Conservation (phyloP, 495 filamentous ascomycete species). For the Neurospora sp. region DNA sequence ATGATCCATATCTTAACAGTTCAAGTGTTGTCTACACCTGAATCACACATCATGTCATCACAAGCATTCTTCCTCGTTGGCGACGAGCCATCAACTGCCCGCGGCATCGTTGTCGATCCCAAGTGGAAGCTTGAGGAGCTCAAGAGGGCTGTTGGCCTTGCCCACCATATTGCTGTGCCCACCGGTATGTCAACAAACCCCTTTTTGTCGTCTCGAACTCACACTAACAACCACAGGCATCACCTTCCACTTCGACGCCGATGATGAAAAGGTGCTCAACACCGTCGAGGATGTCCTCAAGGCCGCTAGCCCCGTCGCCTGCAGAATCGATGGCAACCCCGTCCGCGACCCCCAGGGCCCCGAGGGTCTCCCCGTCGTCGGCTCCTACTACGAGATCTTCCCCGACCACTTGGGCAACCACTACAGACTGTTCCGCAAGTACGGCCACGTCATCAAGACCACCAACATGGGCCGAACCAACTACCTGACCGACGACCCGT, state of each 20-base stretch:
- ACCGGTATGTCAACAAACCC: conserved; percentile 5
- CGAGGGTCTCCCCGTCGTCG: conserved; percentile 36
- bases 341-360: conserved; percentile 37
- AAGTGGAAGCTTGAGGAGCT: conserved; percentile 21
- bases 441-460: conserved; percentile 45
- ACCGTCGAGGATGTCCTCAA: conserved; percentile 22
- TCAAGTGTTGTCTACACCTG: neutral
- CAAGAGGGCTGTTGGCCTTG: conserved; percentile 16
- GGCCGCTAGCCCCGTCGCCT: conserved; percentile 21
- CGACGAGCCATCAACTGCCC: conserved; percentile 27
- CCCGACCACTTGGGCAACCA: conserved; percentile 52
- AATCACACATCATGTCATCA: conserved; percentile 19
- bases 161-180: conserved; percentile 31
- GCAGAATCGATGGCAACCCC: conserved; percentile 34
- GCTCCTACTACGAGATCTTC: conserved; percentile 45
- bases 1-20: neutral
- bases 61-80: conserved; percentile 37
- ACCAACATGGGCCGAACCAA: conserved; percentile 39
- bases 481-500: conserved; percentile 43
- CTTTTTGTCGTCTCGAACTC: neutral
- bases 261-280: conserved; percentile 10
- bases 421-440: conserved; percentile 42
- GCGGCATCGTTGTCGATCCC: conserved; percentile 24
- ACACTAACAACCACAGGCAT: conserved; percentile 20
- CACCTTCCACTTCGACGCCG: conserved; percentile 25